Percentiles rank a stretch among this genome's conserved stretches.
phyloP scores from a whole-genome alignment of 768 basidiomycete genomes.

The Mycena venus region DNA sequence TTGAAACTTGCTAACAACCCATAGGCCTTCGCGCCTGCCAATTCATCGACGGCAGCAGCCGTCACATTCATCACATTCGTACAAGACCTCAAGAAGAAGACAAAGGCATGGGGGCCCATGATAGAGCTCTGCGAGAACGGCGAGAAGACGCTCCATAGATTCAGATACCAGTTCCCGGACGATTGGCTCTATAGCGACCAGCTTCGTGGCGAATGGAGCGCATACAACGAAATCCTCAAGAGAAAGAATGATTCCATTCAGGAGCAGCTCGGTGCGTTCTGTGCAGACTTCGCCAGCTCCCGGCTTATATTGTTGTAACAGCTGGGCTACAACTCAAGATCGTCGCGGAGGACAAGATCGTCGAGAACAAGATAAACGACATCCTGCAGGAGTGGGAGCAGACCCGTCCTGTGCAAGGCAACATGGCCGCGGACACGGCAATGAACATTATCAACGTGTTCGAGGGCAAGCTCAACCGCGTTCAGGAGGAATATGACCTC shows the following conservation, averaged over 20 bases:
- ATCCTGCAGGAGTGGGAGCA: conserved; percentile 94
- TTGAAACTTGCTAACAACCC: conserved; percentile 21
- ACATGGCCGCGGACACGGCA: conserved; percentile 95
- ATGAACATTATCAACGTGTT: conserved; percentile 97
- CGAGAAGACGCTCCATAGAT: conserved; percentile 97
- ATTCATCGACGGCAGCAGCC: conserved; percentile 96
- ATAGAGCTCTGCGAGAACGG: conserved; percentile 95
- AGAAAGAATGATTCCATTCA: conserved; percentile 98
- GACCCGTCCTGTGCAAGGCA: conserved; percentile 96
- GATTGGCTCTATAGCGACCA: conserved; percentile 99
- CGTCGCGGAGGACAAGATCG: conserved; percentile 98
- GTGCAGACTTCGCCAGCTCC: neutral
- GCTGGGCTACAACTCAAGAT: conserved; percentile 99
- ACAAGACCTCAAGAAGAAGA: conserved; percentile 98
- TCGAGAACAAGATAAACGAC: conserved; percentile 95
- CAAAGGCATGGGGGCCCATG: conserved; percentile 96
- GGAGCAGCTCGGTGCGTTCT: conserved; percentile 92
- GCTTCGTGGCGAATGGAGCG: conserved; percentile 97
- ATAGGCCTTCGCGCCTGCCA: conserved; percentile 81
- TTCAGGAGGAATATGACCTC: conserved; percentile 96
- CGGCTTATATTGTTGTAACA: conserved; percentile 46
- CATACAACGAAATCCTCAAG: conserved; percentile 97
- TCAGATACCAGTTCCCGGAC: conserved; percentile 95
- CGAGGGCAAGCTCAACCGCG: conserved; percentile 89
- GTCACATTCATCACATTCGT: conserved; percentile 99